Percentiles rank a stretch among this genome's conserved stretches.
Conservation (phyloP, 2,329 filamentous ascomycete genomes). For the Cladorrhinum sp. region DNA sequence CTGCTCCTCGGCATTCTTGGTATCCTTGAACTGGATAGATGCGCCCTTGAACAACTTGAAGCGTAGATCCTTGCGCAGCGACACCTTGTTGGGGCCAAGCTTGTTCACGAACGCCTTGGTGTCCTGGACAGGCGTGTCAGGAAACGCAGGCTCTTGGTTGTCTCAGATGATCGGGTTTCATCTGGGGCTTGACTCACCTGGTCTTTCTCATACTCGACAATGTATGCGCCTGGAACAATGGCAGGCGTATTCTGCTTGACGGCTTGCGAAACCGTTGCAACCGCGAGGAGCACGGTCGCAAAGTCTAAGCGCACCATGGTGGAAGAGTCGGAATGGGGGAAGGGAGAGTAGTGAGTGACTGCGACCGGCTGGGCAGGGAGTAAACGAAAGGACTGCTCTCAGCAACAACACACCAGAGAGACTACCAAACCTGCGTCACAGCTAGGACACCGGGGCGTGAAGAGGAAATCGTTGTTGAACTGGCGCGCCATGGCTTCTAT, state of each 20-base stretch:
- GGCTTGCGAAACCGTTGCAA: conserved; percentile 30
- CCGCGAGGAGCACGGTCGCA: conserved; percentile 37
- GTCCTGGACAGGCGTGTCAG: conserved; percentile 35
- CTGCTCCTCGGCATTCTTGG: conserved; percentile 42
- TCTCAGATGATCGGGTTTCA: conserved; percentile 8
- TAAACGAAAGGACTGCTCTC: conserved; percentile 14
- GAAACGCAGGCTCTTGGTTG: neutral
- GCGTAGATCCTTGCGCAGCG: conserved; percentile 47
- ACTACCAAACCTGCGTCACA: conserved; percentile 6
- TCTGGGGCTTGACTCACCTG: conserved; percentile 36
- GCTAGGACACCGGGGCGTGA: conserved; percentile 1
- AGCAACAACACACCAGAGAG: conserved; percentile 1
- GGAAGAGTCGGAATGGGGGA: neutral
- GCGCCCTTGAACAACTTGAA: conserved; percentile 53
- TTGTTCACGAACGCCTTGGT: conserved; percentile 38
- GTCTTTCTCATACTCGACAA: conserved; percentile 51
- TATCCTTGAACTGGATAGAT: conserved; percentile 51
- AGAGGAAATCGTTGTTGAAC: neutral
- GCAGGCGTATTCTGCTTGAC: conserved; percentile 26
- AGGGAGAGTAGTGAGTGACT: conserved; percentile 8
- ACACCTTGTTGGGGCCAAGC: conserved; percentile 38
- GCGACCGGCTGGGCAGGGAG: conserved; percentile 13
- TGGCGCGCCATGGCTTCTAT: conserved; percentile 10
- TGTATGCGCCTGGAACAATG: conserved; percentile 47
- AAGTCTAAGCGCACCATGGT: conserved; percentile 38